Evolutionary conservation across 2,329 filamentous ascomycete genomes (phyloP).

Genomic region (Aspergillus uvarum): DNA sequence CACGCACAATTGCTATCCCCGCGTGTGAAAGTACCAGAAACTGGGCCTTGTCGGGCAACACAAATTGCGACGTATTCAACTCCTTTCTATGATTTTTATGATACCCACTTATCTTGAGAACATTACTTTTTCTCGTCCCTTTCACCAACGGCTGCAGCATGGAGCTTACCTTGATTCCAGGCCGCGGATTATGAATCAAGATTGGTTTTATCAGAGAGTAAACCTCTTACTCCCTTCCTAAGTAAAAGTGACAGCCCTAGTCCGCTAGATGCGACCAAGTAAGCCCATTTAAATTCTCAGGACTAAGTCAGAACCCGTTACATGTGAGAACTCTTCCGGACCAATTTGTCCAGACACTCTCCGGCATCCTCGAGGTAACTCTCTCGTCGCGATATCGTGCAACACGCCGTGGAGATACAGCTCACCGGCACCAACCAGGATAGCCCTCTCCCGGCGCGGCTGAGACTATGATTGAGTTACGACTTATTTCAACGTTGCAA

Average conservation of each 20-base stretch:
- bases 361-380: not conserved
- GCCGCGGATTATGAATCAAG: not conserved
- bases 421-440: constrained; percentile 5
- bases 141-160: not conserved
- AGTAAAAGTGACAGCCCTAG: not conserved
- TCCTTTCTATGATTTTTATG: too few species aligned
- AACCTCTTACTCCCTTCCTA: too few species aligned
- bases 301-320: not conserved
- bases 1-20: not conserved
- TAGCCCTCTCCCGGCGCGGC: not conserved
- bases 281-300: not conserved
- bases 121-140: too few species aligned
- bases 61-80: too few species aligned
- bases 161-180: not conserved
- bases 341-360: not conserved
- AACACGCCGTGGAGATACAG: not conserved
- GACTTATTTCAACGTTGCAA: not conserved
- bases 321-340: not conserved
- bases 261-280: not conserved
- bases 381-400: not conserved
- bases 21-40: not conserved
- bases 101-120: too few species aligned
- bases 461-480: not conserved
- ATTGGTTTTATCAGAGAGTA: not conserved
- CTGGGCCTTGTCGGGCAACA: too few species aligned